Evolutionary conservation across 257 asterid species (phyloP), one percentile per base, ranked within the genome.

Genomic region (Cynanchum wilfordii): DNA sequence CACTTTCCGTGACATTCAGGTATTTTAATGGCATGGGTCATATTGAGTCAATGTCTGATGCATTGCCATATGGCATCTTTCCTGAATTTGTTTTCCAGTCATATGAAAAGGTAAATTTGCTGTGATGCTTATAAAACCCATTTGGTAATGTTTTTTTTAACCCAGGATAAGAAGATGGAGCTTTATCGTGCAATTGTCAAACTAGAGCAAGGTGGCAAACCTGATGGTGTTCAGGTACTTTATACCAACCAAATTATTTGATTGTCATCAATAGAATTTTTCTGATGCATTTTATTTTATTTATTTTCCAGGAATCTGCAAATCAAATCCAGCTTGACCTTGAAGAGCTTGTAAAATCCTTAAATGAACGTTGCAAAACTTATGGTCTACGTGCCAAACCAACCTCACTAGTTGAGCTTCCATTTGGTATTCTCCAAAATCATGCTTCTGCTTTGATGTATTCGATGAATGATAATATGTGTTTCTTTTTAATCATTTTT

Each of bases 1-100:
- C 58, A 90, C 99, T 25, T 95, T 92, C 84, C 91, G 96, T 16
- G 97, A 95, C 85, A 87, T 95, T 89, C 99, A 95, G 93, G 99
- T 95, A 83, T 20, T 15, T 30, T 64, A 36, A 19, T 19, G 69
- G 27, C 50, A 2, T 36, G 20, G 40, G n/a, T 64, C 69, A 36
- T 64, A 62, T 64, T 1, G 49, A 36, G 69, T 64, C 27, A 19
- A 33, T 57, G 17, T 6, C 68, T 63, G 47, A 42, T 63, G 68
- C 33, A 10, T 19, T 64, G 10, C 38, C 69, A 27, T 59, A 7
- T 62, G 69, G 17, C 5, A 3, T 19, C 6, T 16, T 63, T 62
- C 7, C 38, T 17, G 8, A 33, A 36, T 64, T 64, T 40, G 65
- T 36, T 19, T 64, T 20, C 29, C 49, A 2, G 38, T 19, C 40